Evolutionary conservation across 805 yeast genomes (phyloP).

Genomic region (Komagataella pseudopastoris): DNA sequence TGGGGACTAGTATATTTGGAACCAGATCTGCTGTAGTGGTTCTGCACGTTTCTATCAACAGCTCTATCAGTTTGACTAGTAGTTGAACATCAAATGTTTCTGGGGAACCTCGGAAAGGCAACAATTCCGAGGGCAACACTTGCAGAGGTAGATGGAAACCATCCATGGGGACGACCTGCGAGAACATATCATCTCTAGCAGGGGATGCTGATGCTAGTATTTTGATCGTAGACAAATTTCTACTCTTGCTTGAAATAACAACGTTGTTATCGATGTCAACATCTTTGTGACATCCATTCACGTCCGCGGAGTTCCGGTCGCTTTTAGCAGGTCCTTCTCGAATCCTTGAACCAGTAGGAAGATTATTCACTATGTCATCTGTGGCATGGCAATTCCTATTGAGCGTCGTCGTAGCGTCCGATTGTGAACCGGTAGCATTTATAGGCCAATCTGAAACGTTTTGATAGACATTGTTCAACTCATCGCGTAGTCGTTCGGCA

Average conservation of each 20-base stretch:
- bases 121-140: slow-evolving; percentile 39
- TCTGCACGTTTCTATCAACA: slow-evolving; percentile 15
- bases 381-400: not conserved
- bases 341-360: not conserved
- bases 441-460: not conserved
- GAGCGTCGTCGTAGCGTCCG: not conserved
- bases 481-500: slow-evolving; percentile 30
- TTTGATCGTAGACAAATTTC: not conserved
- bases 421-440: not conserved
- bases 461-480: slow-evolving; percentile 16
- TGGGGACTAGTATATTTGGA: slow-evolving; percentile 39
- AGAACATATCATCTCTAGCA: slow-evolving; percentile 10
- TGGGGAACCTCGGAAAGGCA: slow-evolving; percentile 70
- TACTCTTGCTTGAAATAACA: not conserved
- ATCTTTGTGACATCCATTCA: slow-evolving; percentile 11
- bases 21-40: slow-evolving; percentile 11
- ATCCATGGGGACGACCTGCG: slow-evolving; percentile 54
- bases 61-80: slow-evolving; percentile 20
- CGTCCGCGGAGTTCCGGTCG: slow-evolving; percentile 5
- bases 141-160: slow-evolving; percentile 57
- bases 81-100: slow-evolving; percentile 62
- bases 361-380: not conserved
- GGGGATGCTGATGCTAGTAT: not conserved
- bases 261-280: slow-evolving; percentile 8
- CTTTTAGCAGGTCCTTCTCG: not conserved